Conservation (phyloP, 495 filamentous ascomycete species). For the Neurospora sublineolata region DNA sequence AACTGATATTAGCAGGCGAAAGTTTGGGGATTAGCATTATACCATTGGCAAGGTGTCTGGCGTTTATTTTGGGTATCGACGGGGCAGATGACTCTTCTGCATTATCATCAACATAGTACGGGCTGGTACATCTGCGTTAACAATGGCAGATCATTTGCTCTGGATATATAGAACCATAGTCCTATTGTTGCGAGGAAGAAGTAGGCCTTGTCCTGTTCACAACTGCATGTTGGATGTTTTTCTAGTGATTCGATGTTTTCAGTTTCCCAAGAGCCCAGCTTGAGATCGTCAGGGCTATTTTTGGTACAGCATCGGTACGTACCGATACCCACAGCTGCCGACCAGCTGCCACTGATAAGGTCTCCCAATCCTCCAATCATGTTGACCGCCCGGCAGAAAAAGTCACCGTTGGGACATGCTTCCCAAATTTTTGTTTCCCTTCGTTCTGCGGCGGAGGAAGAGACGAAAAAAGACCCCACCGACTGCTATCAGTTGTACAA, state of each 20-base stretch:
- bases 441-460: background rate
- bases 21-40: constrained; percentile 3
- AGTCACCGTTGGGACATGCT: background rate
- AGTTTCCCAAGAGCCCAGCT: no score
- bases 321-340: background rate
- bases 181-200: background rate
- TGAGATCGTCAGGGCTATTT: background rate
- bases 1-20: background rate
- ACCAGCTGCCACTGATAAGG: background rate
- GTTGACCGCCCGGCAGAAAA: constrained; percentile 11
- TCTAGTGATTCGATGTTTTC: no score
- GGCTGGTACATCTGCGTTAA: background rate
- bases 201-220: background rate
- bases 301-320: background rate
- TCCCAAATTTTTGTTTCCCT: constrained; percentile 1
- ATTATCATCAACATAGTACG: background rate
- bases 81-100: background rate
- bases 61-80: background rate
- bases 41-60: constrained; percentile 18
- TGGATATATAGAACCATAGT: background rate
- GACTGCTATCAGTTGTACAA: background rate
- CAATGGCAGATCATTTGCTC: background rate
- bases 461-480: background rate
- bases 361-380: background rate
- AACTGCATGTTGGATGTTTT: background rate